phyloP scores from a whole-genome alignment of 805 yeast species.

The Nakazawaea wickerhamii region DNA sequence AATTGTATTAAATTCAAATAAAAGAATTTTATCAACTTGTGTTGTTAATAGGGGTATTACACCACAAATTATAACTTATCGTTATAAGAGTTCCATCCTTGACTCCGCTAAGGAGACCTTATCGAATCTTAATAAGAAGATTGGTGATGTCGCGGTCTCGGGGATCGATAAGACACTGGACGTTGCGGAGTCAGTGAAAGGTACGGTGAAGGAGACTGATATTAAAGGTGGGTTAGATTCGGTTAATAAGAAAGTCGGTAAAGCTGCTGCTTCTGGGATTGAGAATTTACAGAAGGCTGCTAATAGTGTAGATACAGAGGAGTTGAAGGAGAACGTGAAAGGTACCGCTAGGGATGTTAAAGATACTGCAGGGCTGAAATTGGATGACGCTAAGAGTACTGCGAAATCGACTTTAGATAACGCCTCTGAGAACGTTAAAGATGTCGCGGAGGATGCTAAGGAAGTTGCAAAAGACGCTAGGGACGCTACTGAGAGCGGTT shows the following conservation, averaged over 20 bases:
- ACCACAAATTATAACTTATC: background rate
- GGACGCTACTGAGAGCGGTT: background rate
- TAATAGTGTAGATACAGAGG: background rate
- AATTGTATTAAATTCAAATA: conserved; percentile 1
- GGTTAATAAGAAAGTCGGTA: conserved; percentile 29
- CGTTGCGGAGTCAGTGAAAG: conserved; percentile 9
- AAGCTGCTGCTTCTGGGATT: conserved; percentile 33
- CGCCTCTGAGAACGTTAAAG: conserved; percentile 6
- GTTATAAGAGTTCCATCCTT: conserved; percentile 8
- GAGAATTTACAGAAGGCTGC: conserved; percentile 28
- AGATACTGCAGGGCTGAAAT: background rate
- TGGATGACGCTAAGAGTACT: background rate
- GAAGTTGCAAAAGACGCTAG: conserved; percentile 9
- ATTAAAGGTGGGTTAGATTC: conserved; percentile 13
- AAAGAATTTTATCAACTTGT: background rate
- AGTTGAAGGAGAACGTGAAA: conserved; percentile 4
- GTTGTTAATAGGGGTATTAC: background rate
- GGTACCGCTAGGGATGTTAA: background rate
- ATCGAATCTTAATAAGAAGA: conserved; percentile 22
- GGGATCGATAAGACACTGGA: conserved; percentile 33
- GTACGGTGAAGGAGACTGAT: conserved; percentile 12
- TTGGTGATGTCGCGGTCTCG: conserved; percentile 36
- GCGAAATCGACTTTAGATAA: conserved; percentile 18
- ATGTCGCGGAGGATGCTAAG: conserved; percentile 19
- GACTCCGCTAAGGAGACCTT: conserved; percentile 22